These are phyloP conservation scores for Lentinula aciculospora DNA, from an alignment of 768 basidiomycete genomes.

Conservation along the genomic window DNA sequence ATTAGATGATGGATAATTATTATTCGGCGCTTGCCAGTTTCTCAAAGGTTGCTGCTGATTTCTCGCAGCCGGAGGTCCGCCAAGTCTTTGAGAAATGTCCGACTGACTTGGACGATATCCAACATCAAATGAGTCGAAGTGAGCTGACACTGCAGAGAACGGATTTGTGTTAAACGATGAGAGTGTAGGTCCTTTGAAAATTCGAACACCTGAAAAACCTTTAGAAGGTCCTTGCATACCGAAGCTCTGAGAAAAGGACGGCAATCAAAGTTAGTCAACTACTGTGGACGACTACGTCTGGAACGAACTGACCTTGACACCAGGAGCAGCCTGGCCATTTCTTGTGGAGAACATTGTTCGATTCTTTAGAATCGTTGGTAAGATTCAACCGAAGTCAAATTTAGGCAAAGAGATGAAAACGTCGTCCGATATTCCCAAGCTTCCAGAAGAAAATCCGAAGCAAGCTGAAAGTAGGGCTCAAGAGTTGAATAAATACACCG, in stretches of 20 bases:
- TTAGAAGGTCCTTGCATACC: neutral
- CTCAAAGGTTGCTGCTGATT: neutral
- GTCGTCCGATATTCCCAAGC: neutral
- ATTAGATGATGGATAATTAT: neutral
- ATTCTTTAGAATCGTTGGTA: neutral
- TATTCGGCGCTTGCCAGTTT: neutral
- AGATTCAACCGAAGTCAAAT: neutral
- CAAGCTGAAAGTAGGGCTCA: neutral
- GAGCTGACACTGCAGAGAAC: neutral
- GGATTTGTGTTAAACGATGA: neutral
- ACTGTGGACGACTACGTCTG: neutral
- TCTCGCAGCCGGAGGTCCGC: too few relatives aligned
- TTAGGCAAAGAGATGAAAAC: neutral
- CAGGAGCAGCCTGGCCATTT: neutral
- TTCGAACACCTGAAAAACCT: neutral
- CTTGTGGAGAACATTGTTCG: neutral
- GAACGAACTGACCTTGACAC: neutral
- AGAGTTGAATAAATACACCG: neutral
- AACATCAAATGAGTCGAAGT: slow-evolving; percentile 3
- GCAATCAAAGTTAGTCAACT: neutral
- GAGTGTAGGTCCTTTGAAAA: slow-evolving; percentile 5
- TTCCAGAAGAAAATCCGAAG: neutral
- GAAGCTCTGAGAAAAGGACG: neutral
- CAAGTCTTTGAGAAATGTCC: neutral
- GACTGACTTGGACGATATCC: slow-evolving; percentile 1